These are phyloP conservation scores for Kwoniella sp. DNA, from an alignment of 768 basidiomycete genomes.

Conservation along the genomic window DNA sequence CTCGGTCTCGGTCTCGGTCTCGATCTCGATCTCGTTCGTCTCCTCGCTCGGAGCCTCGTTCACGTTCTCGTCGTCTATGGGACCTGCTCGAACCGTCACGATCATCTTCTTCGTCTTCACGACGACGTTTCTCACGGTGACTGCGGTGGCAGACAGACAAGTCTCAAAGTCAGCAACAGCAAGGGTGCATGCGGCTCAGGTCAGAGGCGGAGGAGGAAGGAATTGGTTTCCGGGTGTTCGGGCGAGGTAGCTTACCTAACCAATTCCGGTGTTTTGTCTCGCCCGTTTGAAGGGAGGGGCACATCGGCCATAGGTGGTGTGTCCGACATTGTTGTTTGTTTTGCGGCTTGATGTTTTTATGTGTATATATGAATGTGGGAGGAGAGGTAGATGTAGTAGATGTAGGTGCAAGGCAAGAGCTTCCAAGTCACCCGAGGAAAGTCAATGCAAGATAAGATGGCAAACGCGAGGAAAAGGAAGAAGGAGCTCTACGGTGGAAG, in stretches of 20 bases:
- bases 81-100: slow-evolving; percentile 43
- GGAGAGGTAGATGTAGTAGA: neutral
- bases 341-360: neutral
- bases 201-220: no score
- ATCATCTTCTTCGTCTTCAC: slow-evolving; percentile 59
- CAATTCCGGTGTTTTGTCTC: slow-evolving; percentile 46
- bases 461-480: no score
- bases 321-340: slow-evolving; percentile 35
- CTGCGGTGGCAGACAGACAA: slow-evolving; percentile 8
- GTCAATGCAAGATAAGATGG: neutral
- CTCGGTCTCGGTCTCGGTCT: slow-evolving; percentile 35
- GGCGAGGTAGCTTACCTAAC: slow-evolving; percentile 46
- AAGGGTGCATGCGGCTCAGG: no score
- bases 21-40: slow-evolving; percentile 34
- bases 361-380: neutral
- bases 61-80: slow-evolving; percentile 56
- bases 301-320: slow-evolving; percentile 26
- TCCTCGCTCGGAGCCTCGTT: slow-evolving; percentile 48
- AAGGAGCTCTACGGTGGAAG: slow-evolving; percentile 3
- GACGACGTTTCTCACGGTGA: slow-evolving; percentile 61
- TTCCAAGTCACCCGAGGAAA: slow-evolving; percentile 5
- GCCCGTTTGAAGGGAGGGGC: slow-evolving; percentile 15
- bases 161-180: neutral
- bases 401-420: no score
- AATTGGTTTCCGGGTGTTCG: no score